Evolutionary conservation across 2,329 filamentous ascomycete species (phyloP), one percentile per base, ranked within the genome.

Genomic region (Trichoderma guizhouense): DNA sequence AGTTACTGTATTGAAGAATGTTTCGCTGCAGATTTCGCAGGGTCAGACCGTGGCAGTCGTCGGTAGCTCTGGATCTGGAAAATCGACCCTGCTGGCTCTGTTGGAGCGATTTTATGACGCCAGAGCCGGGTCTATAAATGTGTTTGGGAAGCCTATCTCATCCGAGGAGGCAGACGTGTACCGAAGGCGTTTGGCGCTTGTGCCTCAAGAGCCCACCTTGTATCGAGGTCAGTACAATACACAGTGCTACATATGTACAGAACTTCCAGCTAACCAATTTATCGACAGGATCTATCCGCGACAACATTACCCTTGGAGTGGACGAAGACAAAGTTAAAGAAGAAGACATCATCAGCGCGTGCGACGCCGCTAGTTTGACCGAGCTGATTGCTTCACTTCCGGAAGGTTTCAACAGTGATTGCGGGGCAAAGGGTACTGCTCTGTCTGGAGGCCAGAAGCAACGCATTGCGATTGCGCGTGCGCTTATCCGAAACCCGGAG

Each of bases 381-480:
- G 39, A 43, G 3, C 39, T 43, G 3, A 43, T 43, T n/a, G 18
- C 39, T n/a, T 43, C 39, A 3, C 39, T 43, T n/a, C 39, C 39
- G 3, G 39, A n/a, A 3, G 39, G 39, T 18, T n/a, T 43, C 18
- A 43, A 43, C 2, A 43, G 39, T n/a, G 39, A 43, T 43, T 43
- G 39, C 39, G 39, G 39, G 18, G 39, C 39, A 3, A 43, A 43
- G 18, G 39, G 39, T 43, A 43, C 9, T 43, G 39, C 39, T 8
- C 39, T 43, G 18, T 43, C 39, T 43, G 39, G 39, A n/a, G 39
- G 39, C 39, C 39, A 43, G 78, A 84, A 91, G 8, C 92, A 94
- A 78, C 88, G 91, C 92, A 79, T 89, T 3, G 86, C 85, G 0
- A 86, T 89, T 47, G 87, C 88, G 0, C 81, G 87, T 5, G 87